phyloP scores from a whole-genome alignment of 2,329 filamentous ascomycete genomes.

The Trichoderma koningiopsis region DNA sequence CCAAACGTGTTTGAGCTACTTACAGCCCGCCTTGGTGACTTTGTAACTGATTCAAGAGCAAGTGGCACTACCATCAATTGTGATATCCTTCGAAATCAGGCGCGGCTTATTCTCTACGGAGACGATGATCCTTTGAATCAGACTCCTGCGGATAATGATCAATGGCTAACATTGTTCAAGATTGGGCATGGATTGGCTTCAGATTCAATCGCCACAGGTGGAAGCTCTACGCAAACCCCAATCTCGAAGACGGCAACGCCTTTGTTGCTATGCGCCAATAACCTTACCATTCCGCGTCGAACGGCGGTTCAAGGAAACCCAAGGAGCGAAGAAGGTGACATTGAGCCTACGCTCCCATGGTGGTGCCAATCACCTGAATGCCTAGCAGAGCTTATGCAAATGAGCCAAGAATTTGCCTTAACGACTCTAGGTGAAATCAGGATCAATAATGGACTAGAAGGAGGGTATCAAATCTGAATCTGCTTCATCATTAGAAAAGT shows the following conservation, averaged over 20 bases:
- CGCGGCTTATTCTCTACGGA: background rate
- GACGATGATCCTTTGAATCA: background rate
- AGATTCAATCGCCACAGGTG: background rate
- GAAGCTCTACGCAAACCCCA: background rate
- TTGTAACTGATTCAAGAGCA: background rate
- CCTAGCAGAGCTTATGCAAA: background rate
- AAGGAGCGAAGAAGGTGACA: background rate
- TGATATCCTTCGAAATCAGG: background rate
- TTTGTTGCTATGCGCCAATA: background rate
- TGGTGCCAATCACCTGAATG: slow-evolving; percentile 1
- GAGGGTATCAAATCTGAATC: no score
- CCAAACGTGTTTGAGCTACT: background rate
- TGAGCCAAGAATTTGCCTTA: background rate
- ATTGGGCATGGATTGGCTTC: background rate
- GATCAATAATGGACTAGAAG: background rate
- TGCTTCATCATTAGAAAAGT: background rate
- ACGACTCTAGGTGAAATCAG: background rate
- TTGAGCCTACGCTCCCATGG: background rate
- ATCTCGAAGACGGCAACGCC: background rate
- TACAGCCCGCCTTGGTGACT: background rate
- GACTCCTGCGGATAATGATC: background rate
- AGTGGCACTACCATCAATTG: background rate
- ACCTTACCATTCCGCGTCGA: background rate
- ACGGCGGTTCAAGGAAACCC: background rate
- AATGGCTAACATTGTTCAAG: background rate